Evolutionary conservation across 331 rosid genomes (phyloP).

Genomic region (Phaseolus coccineus): DNA sequence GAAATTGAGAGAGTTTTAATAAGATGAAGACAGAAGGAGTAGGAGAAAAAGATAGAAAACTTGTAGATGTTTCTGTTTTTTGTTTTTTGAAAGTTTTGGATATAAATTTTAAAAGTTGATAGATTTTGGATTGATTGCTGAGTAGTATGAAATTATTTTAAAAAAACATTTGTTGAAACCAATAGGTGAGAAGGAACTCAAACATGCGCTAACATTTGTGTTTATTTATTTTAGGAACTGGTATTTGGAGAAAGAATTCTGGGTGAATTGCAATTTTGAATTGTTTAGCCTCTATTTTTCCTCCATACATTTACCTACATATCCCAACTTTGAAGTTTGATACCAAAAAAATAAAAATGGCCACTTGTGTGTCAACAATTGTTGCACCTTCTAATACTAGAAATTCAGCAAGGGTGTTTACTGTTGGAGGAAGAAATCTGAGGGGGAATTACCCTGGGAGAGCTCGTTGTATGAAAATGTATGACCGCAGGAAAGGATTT

Average conservation of each 20-base stretch:
- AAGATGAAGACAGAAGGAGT: neutral
- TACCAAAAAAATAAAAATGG: conserved; percentile 49
- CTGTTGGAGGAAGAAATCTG: conserved; percentile 53
- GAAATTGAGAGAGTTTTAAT: neutral
- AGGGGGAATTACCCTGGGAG: conserved; percentile 53
- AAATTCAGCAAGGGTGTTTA: conserved; percentile 56
- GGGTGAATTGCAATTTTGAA: conserved; percentile 44
- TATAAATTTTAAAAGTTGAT: neutral
- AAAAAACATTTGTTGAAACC: neutral
- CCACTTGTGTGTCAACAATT: conserved; percentile 57
- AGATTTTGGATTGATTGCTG: neutral
- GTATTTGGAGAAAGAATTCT: conserved; percentile 55
- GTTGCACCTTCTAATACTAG: conserved; percentile 55
- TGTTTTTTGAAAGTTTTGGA: neutral
- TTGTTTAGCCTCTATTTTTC: conserved; percentile 32
- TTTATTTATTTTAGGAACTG: conserved; percentile 47
- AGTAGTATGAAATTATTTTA: neutral
- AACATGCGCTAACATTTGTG: neutral
- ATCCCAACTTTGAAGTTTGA: conserved; percentile 43
- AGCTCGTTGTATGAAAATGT: conserved; percentile 50
- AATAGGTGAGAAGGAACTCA: neutral
- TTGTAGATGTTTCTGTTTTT: neutral
- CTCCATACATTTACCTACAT: conserved; percentile 31
- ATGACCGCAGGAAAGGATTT: conserved; percentile 49
- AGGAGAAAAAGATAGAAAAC: neutral